Conservation (phyloP, 2,329 filamentous ascomycete species). For the Chaetomium sp. region DNA sequence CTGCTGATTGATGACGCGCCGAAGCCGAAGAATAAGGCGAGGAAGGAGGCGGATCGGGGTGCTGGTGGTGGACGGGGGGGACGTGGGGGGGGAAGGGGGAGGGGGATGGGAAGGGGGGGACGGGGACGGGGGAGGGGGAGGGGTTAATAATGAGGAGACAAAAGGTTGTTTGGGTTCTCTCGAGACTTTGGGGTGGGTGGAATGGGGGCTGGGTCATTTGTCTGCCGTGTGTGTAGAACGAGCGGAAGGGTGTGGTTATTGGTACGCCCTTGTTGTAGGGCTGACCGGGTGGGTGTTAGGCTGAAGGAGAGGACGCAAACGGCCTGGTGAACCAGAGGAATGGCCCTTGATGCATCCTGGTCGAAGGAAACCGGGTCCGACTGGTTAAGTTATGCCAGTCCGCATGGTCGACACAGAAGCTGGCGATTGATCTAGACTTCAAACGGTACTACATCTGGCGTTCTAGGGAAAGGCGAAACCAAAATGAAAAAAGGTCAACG, state of each 20-base stretch:
- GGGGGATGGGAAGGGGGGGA: slow-evolving; percentile 17
- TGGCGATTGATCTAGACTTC: too few species aligned
- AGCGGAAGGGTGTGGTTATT: too few species aligned
- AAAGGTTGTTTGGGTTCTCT: background rate
- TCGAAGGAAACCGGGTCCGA: too few species aligned
- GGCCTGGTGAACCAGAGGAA: too few species aligned
- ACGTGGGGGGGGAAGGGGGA: slow-evolving; percentile 22
- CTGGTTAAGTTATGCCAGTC: too few species aligned
- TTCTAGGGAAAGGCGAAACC: slow-evolving; percentile 1
- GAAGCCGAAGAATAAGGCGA: slow-evolving; percentile 99
- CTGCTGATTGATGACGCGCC: slow-evolving; percentile 92
- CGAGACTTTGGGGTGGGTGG: background rate
- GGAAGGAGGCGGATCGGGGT: slow-evolving; percentile 72
- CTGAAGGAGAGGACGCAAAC: too few species aligned
- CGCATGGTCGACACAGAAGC: too few species aligned
- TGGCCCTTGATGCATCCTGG: too few species aligned
- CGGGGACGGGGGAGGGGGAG: background rate
- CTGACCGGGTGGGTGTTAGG: too few species aligned
- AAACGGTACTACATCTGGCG: background rate
- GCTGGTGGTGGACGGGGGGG: slow-evolving; percentile 45
- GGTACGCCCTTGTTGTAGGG: too few species aligned
- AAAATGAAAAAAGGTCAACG: background rate
- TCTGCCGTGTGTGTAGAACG: too few species aligned
- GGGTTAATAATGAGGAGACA: background rate
- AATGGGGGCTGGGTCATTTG: background rate